Evolutionary conservation across 2,329 filamentous ascomycete species (phyloP).

Genomic region (Mariannaea elegans): DNA sequence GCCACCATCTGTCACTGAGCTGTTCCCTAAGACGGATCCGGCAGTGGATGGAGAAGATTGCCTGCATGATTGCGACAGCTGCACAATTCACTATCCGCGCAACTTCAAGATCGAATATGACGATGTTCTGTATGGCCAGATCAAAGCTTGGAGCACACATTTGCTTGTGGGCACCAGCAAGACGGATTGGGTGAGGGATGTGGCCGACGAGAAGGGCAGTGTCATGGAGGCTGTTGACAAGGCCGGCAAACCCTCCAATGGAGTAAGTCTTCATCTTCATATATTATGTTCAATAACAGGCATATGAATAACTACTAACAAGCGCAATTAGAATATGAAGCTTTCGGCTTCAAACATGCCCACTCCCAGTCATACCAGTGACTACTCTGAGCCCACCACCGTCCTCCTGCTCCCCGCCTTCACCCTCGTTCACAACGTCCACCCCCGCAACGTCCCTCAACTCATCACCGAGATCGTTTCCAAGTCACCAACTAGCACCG

Average conservation of each 20-base stretch:
- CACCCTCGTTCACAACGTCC: slow-evolving; percentile 83
- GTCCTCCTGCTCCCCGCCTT: slow-evolving; percentile 88
- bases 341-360: slow-evolving; percentile 93
- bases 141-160: slow-evolving; percentile 90
- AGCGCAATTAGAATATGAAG: slow-evolving; percentile 74
- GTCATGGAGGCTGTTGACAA: slow-evolving; percentile 79
- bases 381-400: slow-evolving; percentile 76
- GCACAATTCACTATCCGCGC: slow-evolving; percentile 79
- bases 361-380: slow-evolving; percentile 71
- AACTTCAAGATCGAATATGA: slow-evolving; percentile 77
- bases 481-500: slow-evolving; percentile 76
- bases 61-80: slow-evolving; percentile 84
- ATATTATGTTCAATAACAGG: too few relatives aligned
- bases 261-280: slow-evolving; percentile 59
- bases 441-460: slow-evolving; percentile 74
- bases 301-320: background rate
- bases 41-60: slow-evolving; percentile 88
- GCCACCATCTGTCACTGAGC: slow-evolving; percentile 47
- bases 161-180: slow-evolving; percentile 94
- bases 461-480: slow-evolving; percentile 78
- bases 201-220: slow-evolving; percentile 86
- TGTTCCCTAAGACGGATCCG: slow-evolving; percentile 82
- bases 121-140: slow-evolving; percentile 83
- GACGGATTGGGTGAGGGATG: slow-evolving; percentile 91
- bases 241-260: slow-evolving; percentile 69